Percentiles rank a stretch among this genome's conserved stretches.
Conservation (phyloP, 768 basidiomycete genomes). For the Tylopilus sp. region DNA sequence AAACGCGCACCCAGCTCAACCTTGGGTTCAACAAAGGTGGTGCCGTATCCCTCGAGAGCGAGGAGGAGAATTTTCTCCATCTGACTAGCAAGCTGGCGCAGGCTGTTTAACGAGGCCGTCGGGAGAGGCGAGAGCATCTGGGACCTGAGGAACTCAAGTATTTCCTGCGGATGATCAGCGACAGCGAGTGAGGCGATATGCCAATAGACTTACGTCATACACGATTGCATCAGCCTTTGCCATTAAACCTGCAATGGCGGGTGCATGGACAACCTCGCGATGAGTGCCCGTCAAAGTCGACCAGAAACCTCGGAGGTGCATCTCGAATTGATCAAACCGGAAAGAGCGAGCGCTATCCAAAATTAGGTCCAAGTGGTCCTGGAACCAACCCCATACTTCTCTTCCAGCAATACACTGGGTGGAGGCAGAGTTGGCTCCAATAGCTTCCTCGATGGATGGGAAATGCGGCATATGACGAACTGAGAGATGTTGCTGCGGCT, state of each 20-base stretch:
- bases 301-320: slow-evolving; percentile 87
- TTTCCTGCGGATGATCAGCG: slow-evolving; percentile 55
- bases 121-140: slow-evolving; percentile 82
- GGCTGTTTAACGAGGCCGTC: slow-evolving; percentile 58
- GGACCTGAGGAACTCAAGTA: slow-evolving; percentile 77
- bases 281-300: slow-evolving; percentile 66
- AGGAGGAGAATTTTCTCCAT: slow-evolving; percentile 87
- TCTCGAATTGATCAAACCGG: slow-evolving; percentile 88
- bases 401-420: slow-evolving; percentile 76
- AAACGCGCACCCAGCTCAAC: slow-evolving; percentile 89
- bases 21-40: slow-evolving; percentile 88
- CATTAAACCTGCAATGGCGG: slow-evolving; percentile 85
- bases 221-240: slow-evolving; percentile 86
- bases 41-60: slow-evolving; percentile 78
- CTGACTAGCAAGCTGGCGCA: slow-evolving; percentile 82
- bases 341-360: slow-evolving; percentile 73
- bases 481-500: slow-evolving; percentile 52
- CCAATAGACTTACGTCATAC: slow-evolving; percentile 72
- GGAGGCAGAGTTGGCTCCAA: slow-evolving; percentile 69
- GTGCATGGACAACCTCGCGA: slow-evolving; percentile 86
- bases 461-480: slow-evolving; percentile 79
- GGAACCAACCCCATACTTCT: slow-evolving; percentile 91
- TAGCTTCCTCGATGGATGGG: slow-evolving; percentile 83
- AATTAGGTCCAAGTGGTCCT: slow-evolving; percentile 82
- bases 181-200: slow-evolving; percentile 1